Evolutionary conservation across 208 protist species (phyloP), one percentile per base, ranked within the genome.

Genomic region (Tritrichomonas musculus): DNA sequence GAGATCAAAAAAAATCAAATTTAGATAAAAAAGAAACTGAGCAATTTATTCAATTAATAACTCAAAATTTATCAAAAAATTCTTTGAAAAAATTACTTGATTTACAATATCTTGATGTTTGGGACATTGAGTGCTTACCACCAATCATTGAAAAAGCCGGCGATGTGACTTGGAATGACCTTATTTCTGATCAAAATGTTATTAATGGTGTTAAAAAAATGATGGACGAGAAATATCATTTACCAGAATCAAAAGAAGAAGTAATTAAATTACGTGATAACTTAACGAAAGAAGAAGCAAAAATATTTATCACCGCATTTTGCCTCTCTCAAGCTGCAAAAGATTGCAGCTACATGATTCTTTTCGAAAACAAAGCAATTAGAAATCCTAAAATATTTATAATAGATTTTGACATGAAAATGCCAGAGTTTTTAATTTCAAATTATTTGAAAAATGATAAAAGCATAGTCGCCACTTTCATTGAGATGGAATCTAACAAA

Each of bases 361-460:
- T 33, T 27, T 77, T 77, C 36, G 36, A 77, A 20, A 77, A 77
- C 33, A 22, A 1, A 84, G 44, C 5, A n/a, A 11, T 53, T 49
- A n/a, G 36, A 44, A 84, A 84, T 84, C 69, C 69, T 39, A 33
- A 14, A 77, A 77, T 77, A 17, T 77, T n/a, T 44, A n/a, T 84
- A 25, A 84, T 84, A 8, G 73, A 84, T 25, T 84, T 84, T 44
- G 73, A 84, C 36, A 49, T 84, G 73, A 84, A 84, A 84, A 47
- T 47, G n/a, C 73, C 73, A n/a, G 41, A 84, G 20, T 8, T 39
- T 44, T 11, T 84, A 13, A 49, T 30, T 25, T 53, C 20, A 33
- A 22, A 84, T n/a, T 84, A 84, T 22, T n/a, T 84, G 20, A 53
- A 84, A 47, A 53, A 39, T 22, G 73, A 84, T 53, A 49, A 53